Conservation (phyloP, 129 eudicot species). For the Solidago caesia region DNA sequence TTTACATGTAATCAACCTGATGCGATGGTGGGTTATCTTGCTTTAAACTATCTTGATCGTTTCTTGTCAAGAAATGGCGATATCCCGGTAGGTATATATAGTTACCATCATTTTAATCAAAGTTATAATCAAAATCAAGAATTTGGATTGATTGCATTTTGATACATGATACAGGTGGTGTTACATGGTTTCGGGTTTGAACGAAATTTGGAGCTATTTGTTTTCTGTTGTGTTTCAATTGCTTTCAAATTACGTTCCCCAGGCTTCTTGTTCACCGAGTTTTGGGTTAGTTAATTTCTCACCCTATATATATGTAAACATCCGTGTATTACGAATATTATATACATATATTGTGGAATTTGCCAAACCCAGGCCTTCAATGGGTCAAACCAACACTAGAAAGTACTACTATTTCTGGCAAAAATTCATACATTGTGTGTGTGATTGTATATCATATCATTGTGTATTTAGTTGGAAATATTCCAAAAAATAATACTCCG, state of each 20-base stretch:
- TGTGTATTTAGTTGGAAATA: too few species aligned
- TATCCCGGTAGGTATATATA: conserved; percentile 12
- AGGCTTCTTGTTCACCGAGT: background rate
- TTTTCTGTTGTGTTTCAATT: conserved; percentile 26
- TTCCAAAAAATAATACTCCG: too few species aligned
- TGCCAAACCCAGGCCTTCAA: too few species aligned
- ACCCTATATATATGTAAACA: background rate
- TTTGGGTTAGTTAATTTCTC: conserved; percentile 10
- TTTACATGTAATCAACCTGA: background rate
- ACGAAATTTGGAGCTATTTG: conserved; percentile 12
- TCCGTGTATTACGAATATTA: too few species aligned
- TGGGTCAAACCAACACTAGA: too few species aligned
- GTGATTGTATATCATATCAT: too few species aligned
- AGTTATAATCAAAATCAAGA: background rate
- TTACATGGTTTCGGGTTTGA: background rate
- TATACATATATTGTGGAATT: too few species aligned
- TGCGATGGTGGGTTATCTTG: conserved; percentile 15
- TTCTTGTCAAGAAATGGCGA: conserved; percentile 3
- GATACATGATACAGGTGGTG: background rate
- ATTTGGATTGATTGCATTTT: background rate
- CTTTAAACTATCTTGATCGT: conserved; percentile 26
- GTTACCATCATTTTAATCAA: background rate
- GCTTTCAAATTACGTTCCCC: conserved; percentile 16
- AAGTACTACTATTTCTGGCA: too few species aligned
- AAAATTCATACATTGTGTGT: too few species aligned